Evolutionary conservation across 768 basidiomycete species (phyloP), one percentile per base, ranked within the genome.

Genomic region (Solioccasus polychromus): DNA sequence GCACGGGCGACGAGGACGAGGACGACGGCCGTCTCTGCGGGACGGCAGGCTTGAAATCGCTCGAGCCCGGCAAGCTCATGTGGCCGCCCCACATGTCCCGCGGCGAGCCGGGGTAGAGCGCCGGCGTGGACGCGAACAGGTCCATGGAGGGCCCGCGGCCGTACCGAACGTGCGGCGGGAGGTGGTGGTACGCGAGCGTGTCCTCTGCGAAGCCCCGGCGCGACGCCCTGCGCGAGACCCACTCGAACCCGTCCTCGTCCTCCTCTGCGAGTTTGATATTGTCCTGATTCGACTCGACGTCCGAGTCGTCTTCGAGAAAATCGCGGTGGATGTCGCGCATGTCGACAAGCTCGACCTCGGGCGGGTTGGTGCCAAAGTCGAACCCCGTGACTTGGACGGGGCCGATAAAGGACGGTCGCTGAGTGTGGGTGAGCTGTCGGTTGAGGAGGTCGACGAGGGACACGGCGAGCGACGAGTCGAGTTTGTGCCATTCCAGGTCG

Each of bases 371-470:
- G 25, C 96, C 96, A 67, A 99, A 94, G 47, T 92, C 88, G 44
- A 98, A 77, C 4, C 84, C 82, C 2, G 83, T 85, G 44, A 98
- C 82, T 48, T 85, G 78, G 47, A 98, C 81, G 12, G 94, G 92
- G 2, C 96, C 96, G 29, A 99, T 88, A 66, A 94, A 98, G 9
- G 92, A 92, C 0, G 95, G 96, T n/a, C 90, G 71, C 25, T 79
- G 68, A 3, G 84, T 80, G 39, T 68, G 76, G 6, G 76, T 60
- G 19, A 99, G 84, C 46, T 91, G 87, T 47, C 72, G 71, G 70
- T 96, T 93, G 58, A 99, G 83, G 37, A 85, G 60, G 30, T 79
- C 74, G 46, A 93, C 77, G 47, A 94, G 75, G 24, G 75, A 75
- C 15, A 71, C 71, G 8, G 92, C 77, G 10, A 96, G 77, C 2